Evolutionary conservation across 2,329 filamentous ascomycete species (phyloP).

Genomic region (Cyclaneusma minus): DNA sequence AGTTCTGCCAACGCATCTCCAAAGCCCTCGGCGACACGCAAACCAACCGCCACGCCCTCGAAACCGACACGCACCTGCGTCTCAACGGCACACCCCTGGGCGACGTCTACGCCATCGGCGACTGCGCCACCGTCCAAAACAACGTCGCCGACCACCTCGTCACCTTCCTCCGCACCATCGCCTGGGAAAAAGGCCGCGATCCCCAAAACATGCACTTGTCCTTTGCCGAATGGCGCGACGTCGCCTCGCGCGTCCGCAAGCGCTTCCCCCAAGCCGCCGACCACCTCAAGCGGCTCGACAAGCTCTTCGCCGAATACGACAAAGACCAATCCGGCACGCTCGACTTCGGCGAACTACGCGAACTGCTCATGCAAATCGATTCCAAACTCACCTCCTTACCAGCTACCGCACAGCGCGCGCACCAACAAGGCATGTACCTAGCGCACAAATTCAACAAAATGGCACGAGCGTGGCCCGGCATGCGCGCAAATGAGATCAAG

Average conservation of each 20-base stretch:
- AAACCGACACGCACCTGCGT: constrained; percentile 87
- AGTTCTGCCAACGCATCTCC: constrained; percentile 63
- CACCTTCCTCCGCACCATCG: constrained; percentile 73
- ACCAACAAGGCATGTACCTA: constrained; percentile 90
- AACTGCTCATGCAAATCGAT: constrained; percentile 85
- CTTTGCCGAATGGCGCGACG: constrained; percentile 75
- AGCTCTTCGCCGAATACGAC: constrained; percentile 83
- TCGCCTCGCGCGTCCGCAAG: constrained; percentile 70
- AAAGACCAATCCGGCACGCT: constrained; percentile 85
- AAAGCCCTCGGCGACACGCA: constrained; percentile 62
- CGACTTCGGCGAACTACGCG: constrained; percentile 81
- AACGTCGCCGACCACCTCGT: constrained; percentile 87
- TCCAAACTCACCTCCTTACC: constrained; percentile 86
- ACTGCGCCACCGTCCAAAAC: constrained; percentile 94
- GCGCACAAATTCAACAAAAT: constrained; percentile 90
- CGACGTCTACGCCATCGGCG: constrained; percentile 91
- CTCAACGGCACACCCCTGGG: constrained; percentile 78
- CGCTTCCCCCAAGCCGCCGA: constrained; percentile 82
- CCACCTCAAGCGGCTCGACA: constrained; percentile 80
- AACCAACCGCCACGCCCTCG: constrained; percentile 79
- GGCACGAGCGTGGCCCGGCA: constrained; percentile 58
- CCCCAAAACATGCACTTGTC: constrained; percentile 76
- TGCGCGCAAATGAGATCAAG: constrained; percentile 64
- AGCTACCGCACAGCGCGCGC: constrained; percentile 87
- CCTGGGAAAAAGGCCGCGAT: constrained; percentile 84